Evolutionary conservation across 2,329 filamentous ascomycete species (phyloP), one percentile per base, ranked within the genome.

Genomic region (Incumbomyces lentus): DNA sequence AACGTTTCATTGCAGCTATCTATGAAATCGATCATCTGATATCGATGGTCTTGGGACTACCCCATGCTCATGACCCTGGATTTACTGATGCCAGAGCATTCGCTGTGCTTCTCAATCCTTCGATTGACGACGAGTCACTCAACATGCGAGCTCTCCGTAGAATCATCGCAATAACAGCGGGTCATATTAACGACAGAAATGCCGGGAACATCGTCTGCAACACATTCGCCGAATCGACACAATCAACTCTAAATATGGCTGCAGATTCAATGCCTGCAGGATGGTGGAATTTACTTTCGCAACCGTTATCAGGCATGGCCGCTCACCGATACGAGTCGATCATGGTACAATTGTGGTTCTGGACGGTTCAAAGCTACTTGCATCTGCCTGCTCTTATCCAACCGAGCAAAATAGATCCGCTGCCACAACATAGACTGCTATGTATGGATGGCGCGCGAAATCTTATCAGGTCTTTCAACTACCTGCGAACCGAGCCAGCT

Each of bases 321-420:
- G 46, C 39, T 18, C 40, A 46, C 38, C 37, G 50, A 22, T 47
- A 52, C 38, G 49, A 56, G 45, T 49, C 51, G 31, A 44, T 56
- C 11, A 47, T 49, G 17, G 43, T 52, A 2, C 52, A 55, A 30
- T 48, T 56, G 35, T 54, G 52, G 52, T 56, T 51, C 44, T 56
- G 54, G 54, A 47, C 53, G 29, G 51, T 55, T 17, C 54, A 56
- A 35, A 29, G 48, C n/a, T 56, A 55, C 37, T 43, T 56, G 5
- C 52, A 56, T 38, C 35, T 56, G 33, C 54, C 52, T 3, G 48
- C 42, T 40, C 52, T 56, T 48, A 48, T 56, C 17, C 48, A 49
- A 37, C 44, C 51, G 11, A 44, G 39, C 22, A 16, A 39, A 13
- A 19, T 29, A 12, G 36, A 11, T n/a, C 16, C 31, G 17, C 30